These are phyloP conservation scores for Saccharomycopsis oosterbeekiorum DNA, from an alignment of 805 yeast species.

Conservation along the genomic window DNA sequence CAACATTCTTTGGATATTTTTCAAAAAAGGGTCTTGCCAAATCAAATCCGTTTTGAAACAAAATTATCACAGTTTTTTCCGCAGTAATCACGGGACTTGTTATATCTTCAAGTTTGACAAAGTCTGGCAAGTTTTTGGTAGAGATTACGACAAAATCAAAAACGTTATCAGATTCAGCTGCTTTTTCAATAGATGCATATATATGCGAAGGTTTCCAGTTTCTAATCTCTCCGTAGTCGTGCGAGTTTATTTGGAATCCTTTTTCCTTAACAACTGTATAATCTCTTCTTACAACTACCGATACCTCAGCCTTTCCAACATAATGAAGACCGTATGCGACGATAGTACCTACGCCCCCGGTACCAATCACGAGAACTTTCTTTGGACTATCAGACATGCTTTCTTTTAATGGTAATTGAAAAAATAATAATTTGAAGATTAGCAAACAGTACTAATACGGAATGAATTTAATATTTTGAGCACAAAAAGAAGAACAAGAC, in stretches of 20 bases:
- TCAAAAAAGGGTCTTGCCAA: conserved; percentile 45
- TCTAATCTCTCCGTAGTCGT: conserved; percentile 47
- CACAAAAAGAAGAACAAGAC: too few species aligned
- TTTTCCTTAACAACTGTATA: conserved; percentile 39
- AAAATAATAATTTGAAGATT: too few species aligned
- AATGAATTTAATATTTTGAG: too few species aligned
- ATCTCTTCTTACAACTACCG: conserved; percentile 58
- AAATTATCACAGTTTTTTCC: conserved; percentile 36
- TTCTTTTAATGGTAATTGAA: not conserved
- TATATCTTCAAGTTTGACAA: conserved; percentile 42
- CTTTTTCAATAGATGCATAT: conserved; percentile 36
- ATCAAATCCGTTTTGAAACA: conserved; percentile 62
- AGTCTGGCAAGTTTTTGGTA: conserved; percentile 63
- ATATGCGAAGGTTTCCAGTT: conserved; percentile 47
- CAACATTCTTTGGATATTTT: conserved; percentile 38
- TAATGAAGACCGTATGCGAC: conserved; percentile 53
- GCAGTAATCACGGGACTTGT: conserved; percentile 40
- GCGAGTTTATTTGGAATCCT: conserved; percentile 54
- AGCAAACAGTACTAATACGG: too few species aligned
- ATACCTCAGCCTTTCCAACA: conserved; percentile 40
- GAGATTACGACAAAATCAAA: conserved; percentile 55
- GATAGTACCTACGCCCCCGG: conserved; percentile 83
- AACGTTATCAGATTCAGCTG: conserved; percentile 24
- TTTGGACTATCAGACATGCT: not conserved
- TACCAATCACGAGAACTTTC: conserved; percentile 55